These are phyloP conservation scores for Neurospora discreta DNA, from an alignment of 495 filamentous ascomycete genomes.

Conservation along the genomic window DNA sequence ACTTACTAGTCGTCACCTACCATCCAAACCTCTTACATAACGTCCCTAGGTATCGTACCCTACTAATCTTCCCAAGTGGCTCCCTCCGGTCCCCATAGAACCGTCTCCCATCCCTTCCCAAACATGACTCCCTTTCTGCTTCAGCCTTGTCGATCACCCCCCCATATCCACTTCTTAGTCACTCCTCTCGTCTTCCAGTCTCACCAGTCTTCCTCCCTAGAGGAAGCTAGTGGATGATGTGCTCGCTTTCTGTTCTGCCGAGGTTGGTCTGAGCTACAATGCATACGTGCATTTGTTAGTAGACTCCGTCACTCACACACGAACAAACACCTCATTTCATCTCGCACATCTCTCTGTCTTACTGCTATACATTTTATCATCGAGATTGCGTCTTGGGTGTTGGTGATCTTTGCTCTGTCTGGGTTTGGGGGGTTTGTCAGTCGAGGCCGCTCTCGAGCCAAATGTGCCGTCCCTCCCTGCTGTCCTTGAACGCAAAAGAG, in stretches of 20 bases:
- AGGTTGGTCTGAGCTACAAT: neutral
- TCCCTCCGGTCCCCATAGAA: neutral
- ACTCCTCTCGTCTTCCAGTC: neutral
- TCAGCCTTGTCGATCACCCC: constrained; percentile 18
- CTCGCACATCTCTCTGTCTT: neutral
- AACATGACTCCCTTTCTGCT: constrained; percentile 4
- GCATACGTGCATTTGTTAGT: neutral
- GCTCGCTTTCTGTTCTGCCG: neutral
- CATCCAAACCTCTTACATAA: neutral
- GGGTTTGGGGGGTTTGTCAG: neutral
- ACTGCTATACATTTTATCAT: neutral
- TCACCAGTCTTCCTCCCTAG: neutral
- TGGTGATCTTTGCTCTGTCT: neutral
- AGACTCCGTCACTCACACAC: neutral
- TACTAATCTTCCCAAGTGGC: neutral
- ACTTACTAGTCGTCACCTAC: neutral
- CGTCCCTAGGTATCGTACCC: neutral
- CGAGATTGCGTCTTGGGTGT: neutral
- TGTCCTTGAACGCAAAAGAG: neutral
- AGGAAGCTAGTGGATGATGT: neutral
- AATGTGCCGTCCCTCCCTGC: neutral
- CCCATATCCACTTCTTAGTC: neutral
- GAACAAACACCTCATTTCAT: neutral
- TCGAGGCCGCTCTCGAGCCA: neutral
- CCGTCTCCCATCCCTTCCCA: neutral